Evolutionary conservation across 352 stramenopile genomes (phyloP), one percentile per base, ranked within the genome.

Genomic region (Pythium grandisporangium): DNA sequence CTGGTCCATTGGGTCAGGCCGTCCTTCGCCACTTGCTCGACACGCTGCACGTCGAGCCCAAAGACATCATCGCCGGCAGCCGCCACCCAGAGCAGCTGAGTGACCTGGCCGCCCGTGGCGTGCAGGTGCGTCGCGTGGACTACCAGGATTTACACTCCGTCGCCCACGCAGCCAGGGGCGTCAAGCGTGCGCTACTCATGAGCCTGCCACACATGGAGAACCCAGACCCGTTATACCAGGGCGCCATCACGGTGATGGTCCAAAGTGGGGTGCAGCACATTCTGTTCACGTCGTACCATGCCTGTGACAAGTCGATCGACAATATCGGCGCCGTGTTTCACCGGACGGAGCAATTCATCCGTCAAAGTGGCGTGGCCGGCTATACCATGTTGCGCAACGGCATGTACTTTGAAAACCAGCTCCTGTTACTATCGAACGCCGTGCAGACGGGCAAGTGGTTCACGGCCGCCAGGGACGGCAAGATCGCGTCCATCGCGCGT

Each of bases 11-110:
- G 41, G 54, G 54, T 2, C 43, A 41, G 19, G 19, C 38, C 27
- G 23, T 52, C 2, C 17, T 63, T 30, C 29, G 25, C 29, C 54
- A 63, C 49, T 25, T 63, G 23, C 42, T 63, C 21, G 35, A 63
- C 40, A 54, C 54, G 37, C 44, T 58, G 34, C 30, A 52, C 17
- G 49, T 63, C 29, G 36, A 45, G 2, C 54, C 54, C 3, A 8
- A 25, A 19, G 42, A 42, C 35, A 58, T 63, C 35, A 36, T 58
- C 29, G 48, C 54, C 5, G 49, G 39, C 24, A 52, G 43, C 17
- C 54, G 48, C 21, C 37, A 32, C 5, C 39, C 44, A 6, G 48
- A 58, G 20, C 47, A 47, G 24, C 43, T 63, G 22, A 14, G 29
- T 12, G 23, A 20, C 2, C 48, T 55, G 11, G 39, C 43, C 1